Base-by-base conservation (phyloP, 192 early-diverging fungal species). In the Dissophora ornata region DNA sequence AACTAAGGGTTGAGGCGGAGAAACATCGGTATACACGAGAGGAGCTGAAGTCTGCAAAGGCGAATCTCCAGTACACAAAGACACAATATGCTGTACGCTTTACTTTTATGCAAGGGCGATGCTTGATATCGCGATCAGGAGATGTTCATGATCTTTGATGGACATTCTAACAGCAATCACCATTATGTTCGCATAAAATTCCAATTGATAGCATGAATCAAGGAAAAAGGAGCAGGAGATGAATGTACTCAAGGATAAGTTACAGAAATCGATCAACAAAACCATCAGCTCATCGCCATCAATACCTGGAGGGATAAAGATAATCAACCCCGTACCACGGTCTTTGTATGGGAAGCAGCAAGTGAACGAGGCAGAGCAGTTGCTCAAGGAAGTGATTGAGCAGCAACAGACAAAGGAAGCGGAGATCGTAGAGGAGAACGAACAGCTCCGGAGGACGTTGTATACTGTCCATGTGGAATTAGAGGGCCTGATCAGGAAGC, bases 41-140 rank as follows among this genome's bases (percentile, higher is more conserved):
- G 29, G 86, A 88, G 34, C 51, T 88, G 8, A 62, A 66, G 56
- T 85, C 83, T 29, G 50, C 71, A 5, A 86, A 85, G 54, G 73
- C 71, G 2, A 82, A 85, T 63, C 73, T 84, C 16, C 82, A 86
- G 46, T 79, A 83, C 56, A 81, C 67, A 28, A 84, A 85, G 50
- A 75, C 82, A 19, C 86, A 85, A 53, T 81, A 81, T 57, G 65
- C 80, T 33, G 86, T 85, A 82, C 56, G 75, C n/a, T n/a, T 80
- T 18, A 33, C 29, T 6, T 12, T 32, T 54, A 21, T 54, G n/a
- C n/a, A n/a, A n/a, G n/a, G n/a, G n/a, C n/a, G n/a, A n/a, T n/a
- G n/a, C n/a, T n/a, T n/a, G n/a, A n/a, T n/a, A n/a, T n/a, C n/a
- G n/a, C n/a, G n/a, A n/a, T n/a, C n/a, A n/a, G n/a, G n/a, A n/a